Evolutionary conservation across 2,329 filamentous ascomycete species (phyloP).

Genomic region (Fonsecaea pugnacius): DNA sequence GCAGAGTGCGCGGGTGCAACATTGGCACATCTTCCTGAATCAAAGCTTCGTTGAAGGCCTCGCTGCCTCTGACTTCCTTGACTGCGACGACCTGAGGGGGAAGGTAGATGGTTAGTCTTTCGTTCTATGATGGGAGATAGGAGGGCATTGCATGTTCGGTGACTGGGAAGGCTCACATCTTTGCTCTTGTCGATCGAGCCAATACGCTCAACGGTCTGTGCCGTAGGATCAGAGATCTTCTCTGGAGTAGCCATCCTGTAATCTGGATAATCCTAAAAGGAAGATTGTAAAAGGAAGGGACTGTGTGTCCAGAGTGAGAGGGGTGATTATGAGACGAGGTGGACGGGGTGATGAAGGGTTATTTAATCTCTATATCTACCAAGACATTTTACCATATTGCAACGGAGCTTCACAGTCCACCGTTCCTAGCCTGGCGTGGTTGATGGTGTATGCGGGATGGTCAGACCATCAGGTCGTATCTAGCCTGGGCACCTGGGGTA

Average conservation of each 20-base stretch:
- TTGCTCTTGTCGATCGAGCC: slow-evolving; percentile 28
- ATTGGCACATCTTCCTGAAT: slow-evolving; percentile 53
- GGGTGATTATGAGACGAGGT: not conserved
- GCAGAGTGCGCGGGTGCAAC: slow-evolving; percentile 23
- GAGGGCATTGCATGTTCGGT: not conserved
- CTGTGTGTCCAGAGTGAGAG: slow-evolving; percentile 14
- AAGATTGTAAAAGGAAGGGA: slow-evolving; percentile 11
- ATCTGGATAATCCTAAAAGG: not conserved
- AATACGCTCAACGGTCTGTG: slow-evolving; percentile 25
- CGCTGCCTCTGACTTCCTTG: slow-evolving; percentile 57
- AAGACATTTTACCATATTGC: slow-evolving; percentile 4
- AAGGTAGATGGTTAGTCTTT: not conserved
- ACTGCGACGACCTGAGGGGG: slow-evolving; percentile 29
- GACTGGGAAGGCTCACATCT: slow-evolving; percentile 24
- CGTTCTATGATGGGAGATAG: not conserved
- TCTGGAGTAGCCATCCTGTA: slow-evolving; percentile 29
- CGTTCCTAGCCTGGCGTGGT: slow-evolving; percentile 22
- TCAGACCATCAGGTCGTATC: slow-evolving; percentile 15
- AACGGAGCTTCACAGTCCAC: slow-evolving; percentile 15
- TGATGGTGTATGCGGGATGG: slow-evolving; percentile 7
- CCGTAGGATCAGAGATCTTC: slow-evolving; percentile 21
- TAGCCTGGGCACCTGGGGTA: not conserved
- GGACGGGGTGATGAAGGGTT: slow-evolving; percentile 8
- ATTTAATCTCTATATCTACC: slow-evolving; percentile 12
- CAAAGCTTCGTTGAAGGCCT: slow-evolving; percentile 61